Base-by-base conservation (phyloP, 1,284 basidiomycete genomes). In the Melampsora americana region DNA sequence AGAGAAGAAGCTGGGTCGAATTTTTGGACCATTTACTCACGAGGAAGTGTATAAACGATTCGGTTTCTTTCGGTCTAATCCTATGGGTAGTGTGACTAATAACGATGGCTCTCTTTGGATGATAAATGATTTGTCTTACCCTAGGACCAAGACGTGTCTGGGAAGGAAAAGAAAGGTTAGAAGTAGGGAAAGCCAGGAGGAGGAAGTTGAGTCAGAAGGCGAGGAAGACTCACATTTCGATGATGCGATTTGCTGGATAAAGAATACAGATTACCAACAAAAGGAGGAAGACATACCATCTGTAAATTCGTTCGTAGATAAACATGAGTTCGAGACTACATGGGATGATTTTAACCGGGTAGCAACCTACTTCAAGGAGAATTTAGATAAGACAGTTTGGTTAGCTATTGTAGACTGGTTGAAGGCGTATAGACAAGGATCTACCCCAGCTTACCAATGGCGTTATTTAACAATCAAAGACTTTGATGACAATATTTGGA, bases 301-400 rank as follows among this genome's bases (percentile, higher is more conserved):
- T 14, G 46, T 68, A 23, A 68, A 68, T 30, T 68, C 46, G 0
- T 68, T 68, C 28, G 46, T 53, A n/a, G 28, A 68, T 48, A 53
- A 46, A 32, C 1, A 18, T 11, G 20, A 68, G 3, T 68, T 48
- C 18, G 3, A 4, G 3, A 68, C 66, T 1, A 68, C 66, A 28
- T 68, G 66, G 66, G 66, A 68, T 50, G 39, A 68, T 68, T 68
- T 48, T 28, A 46, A 50, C 6, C 1, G 5, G 9, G 66, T 68
- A 12, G 26, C 44, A 11, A 28, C 1, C 12, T 42, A 68, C 28
- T 68, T 68, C 18, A 12, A 23, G 12, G 3, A 5, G 16, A 26
- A 46, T 23, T 0, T 12, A 3, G 4, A 14, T 0, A 46, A 20
- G 14, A 26, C 16, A 11, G 5, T 66, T 3, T 46, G 20, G n/a